A percentile compares a stretch with the other conserved stretches of the same genome.
These are phyloP conservation scores for Bipolaris bicolor DNA, from an alignment of 2,329 filamentous ascomycete species.

Conservation along the genomic window DNA sequence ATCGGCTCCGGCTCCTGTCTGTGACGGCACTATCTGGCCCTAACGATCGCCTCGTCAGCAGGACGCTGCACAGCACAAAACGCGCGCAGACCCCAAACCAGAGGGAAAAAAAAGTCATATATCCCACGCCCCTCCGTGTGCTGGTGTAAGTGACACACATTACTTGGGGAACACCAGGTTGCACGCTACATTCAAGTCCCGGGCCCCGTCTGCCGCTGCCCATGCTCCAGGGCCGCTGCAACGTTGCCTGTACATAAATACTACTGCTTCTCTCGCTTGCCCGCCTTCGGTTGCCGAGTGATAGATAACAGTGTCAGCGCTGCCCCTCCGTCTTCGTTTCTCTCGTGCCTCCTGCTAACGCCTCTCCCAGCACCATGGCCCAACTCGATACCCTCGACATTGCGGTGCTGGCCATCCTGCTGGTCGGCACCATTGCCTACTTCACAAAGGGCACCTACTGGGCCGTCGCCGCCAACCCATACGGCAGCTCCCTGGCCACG, in stretches of 20 bases:
- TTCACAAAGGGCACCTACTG: constrained; percentile 97
- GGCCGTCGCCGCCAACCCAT: constrained; percentile 87
- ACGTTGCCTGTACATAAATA: constrained; percentile 29
- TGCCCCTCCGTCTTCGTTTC: constrained; percentile 21
- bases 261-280: constrained; percentile 35
- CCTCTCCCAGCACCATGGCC: constrained; percentile 69
- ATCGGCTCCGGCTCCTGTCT: constrained; percentile 20
- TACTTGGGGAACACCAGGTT: background rate
- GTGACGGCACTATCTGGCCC: constrained; percentile 37
- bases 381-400: constrained; percentile 96
- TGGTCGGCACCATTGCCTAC: constrained; percentile 89
- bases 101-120: background rate
- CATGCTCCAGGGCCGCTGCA: constrained; percentile 6
- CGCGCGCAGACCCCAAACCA: background rate
- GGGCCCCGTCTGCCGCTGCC: background rate
- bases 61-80: background rate
- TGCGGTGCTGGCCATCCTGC: constrained; percentile 82
- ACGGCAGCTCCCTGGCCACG: constrained; percentile 75
- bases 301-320: constrained; percentile 30
- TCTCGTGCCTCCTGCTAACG: constrained; percentile 16
- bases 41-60: constrained; percentile 4
- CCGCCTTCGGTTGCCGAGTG: constrained; percentile 30
- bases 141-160: background rate
- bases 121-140: background rate
- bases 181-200: background rate